Percentiles rank a stretch among this genome's conserved stretches.
phyloP scores from a whole-genome alignment of 345 rosid species.

The Xanthoceras sorbifolium region DNA sequence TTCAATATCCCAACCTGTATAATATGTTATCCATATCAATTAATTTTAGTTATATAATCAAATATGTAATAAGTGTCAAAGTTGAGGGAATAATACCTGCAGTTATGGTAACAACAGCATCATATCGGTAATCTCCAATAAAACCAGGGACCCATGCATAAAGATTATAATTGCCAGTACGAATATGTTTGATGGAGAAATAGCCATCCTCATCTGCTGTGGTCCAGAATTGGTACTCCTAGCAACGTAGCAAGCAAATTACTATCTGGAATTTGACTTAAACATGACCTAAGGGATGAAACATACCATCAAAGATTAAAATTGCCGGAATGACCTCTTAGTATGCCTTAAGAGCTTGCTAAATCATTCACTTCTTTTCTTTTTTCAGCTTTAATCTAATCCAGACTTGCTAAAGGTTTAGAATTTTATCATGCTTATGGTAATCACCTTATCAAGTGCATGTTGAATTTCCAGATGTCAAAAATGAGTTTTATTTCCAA shows the following conservation, averaged over 20 bases:
- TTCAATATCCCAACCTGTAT: slow-evolving; percentile 53
- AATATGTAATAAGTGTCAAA: background rate
- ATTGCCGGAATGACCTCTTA: background rate
- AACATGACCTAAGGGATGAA: background rate
- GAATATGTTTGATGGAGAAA: slow-evolving; percentile 59
- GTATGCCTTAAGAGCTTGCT: background rate
- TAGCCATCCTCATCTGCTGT: slow-evolving; percentile 57
- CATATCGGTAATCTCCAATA: slow-evolving; percentile 71
- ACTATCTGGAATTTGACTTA: background rate
- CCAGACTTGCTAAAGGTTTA: background rate
- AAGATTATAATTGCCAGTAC: slow-evolving; percentile 68
- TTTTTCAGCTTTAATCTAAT: background rate
- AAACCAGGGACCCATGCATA: slow-evolving; percentile 90
- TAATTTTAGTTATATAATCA: slow-evolving; percentile 3
- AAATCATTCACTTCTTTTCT: background rate
- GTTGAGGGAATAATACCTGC: slow-evolving; percentile 44
- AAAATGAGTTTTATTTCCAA: background rate
- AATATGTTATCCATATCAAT: slow-evolving; percentile 10
- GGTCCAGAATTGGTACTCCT: slow-evolving; percentile 95
- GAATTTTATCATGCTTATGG: background rate
- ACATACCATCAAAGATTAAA: background rate
- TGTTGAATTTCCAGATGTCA: background rate
- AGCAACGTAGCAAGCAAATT: slow-evolving; percentile 12
- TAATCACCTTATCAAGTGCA: background rate
- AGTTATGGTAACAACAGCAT: slow-evolving; percentile 47